Conservation (phyloP, 2,329 filamentous ascomycete species). For the Biscogniauxia sp. region DNA sequence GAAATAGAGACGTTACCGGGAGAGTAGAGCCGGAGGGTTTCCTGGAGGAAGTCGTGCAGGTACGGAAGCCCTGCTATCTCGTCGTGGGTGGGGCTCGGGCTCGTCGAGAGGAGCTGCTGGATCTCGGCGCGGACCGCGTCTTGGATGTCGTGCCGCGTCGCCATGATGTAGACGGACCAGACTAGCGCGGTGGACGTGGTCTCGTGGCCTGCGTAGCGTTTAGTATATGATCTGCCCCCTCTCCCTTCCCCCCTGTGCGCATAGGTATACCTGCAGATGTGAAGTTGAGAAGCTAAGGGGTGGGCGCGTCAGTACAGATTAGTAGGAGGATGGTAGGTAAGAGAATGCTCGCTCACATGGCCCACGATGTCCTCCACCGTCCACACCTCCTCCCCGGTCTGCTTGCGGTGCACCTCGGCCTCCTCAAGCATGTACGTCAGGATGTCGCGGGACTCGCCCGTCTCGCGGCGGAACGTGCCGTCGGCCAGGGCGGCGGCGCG, state of each 20-base stretch:
- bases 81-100: conserved; percentile 22
- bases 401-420: conserved; percentile 16
- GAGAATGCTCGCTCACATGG: conserved; percentile 27
- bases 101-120: conserved; percentile 11
- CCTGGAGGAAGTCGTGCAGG: conserved; percentile 35
- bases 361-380: conserved; percentile 32
- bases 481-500: conserved; percentile 29
- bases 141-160: conserved; percentile 32
- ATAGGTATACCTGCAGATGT: conserved; percentile 18
- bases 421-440: conserved; percentile 34
- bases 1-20: conserved; percentile 28
- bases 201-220: conserved; percentile 32
- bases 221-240: conserved; percentile 7
- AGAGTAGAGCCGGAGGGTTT: conserved; percentile 34
- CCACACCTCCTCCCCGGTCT: conserved; percentile 27
- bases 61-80: conserved; percentile 32
- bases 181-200: conserved; percentile 32
- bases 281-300: conserved; percentile 17
- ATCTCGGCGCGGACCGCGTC: conserved; percentile 33
- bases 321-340: neutral
- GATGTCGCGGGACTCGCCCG: conserved; percentile 23
- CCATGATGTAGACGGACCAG: conserved; percentile 34
- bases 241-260: too few relatives aligned
- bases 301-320: neutral
- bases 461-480: conserved; percentile 19